Conservation (phyloP, 768 basidiomycete species). For the Cystofilobasidium macerans region DNA sequence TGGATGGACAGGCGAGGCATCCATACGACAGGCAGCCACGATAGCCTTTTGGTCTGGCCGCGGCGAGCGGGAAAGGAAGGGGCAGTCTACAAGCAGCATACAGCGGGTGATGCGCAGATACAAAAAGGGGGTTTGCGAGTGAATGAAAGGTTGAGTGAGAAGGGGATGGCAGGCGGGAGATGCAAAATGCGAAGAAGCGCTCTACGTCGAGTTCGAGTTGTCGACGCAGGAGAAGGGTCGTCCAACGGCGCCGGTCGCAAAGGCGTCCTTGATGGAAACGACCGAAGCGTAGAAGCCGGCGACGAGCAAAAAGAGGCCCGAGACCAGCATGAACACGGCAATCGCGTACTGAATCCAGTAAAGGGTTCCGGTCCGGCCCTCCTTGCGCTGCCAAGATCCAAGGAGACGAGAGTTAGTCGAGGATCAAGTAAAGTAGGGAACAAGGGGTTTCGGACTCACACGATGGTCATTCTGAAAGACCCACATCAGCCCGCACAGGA, state of each 20-base stretch:
- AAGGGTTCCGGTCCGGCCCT: no score
- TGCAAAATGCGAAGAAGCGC: neutral
- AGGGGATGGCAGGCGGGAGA: neutral
- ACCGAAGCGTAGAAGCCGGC: conserved; percentile 16
- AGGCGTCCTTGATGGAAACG: conserved; percentile 19
- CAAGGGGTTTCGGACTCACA: conserved; percentile 15
- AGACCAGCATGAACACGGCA: no score
- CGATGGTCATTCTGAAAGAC: conserved; percentile 23
- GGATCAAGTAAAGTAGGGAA: conserved; percentile 1
- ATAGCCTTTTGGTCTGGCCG: no score
- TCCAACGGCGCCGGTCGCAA: conserved; percentile 13
- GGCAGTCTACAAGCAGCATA: no score
- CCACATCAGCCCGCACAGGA: conserved; percentile 25
- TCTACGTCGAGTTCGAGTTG: conserved; percentile 23
- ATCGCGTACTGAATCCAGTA: no score
- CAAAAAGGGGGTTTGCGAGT: neutral
- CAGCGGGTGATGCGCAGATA: no score
- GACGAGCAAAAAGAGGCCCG: neutral
- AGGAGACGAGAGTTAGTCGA: no score
- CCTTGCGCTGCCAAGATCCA: no score
- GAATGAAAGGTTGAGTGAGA: neutral
- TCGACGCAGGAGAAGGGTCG: conserved; percentile 28
- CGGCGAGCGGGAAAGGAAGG: no score
- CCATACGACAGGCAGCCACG: no score
- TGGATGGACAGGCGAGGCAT: no score